Base-by-base conservation (phyloP, 176 grass and related monocot species). In the Pharus latifolius region DNA sequence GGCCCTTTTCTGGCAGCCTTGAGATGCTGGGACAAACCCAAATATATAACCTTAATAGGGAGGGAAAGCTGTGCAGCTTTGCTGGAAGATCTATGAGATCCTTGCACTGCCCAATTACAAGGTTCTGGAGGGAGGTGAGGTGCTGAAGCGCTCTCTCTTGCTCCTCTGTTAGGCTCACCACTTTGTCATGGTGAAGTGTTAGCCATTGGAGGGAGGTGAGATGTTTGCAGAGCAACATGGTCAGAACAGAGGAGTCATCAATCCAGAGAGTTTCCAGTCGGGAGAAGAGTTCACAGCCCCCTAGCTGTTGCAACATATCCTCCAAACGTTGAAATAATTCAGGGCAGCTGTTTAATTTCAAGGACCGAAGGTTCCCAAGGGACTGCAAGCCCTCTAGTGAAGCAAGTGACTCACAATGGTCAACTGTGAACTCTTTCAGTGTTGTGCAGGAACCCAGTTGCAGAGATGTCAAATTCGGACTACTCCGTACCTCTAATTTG, bases 51-150 rank as follows among this genome's bases (percentile, higher is more conserved):
- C 6, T 10, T 24, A 33, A 5, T 8, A 71, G 67, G 27, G 67
- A 71, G 32, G 46, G 45, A 30, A 71, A 29, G 53, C 5, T 62
- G 10, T 32, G 33, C 56, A 78, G 63, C 15, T 20, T 7, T 2
- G 9, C 11, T 44, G 70, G 81, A 38, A 84, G 53, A 57, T 52
- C 32, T 16, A 7, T 0, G 1, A 84, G 75, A 16, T 3, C 1
- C 1, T 0, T 0, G 37, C 5, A 72, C 1, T 0, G 0, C 1
- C 0, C 0, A 55, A 80, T 44, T 11, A 0, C 0, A 8, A 88
- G 46, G 2, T 55, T 7, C 22, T 56, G 28, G 1, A 83, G 38
- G 26, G 63, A 84, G n/a, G 15, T 59, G 22, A 88, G 80, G 10
- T 58, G 24, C 18, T 16, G 38, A 26, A 78, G 55, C 22, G 63